These are phyloP conservation scores for Tilletia setariae DNA, from an alignment of 1,284 basidiomycete genomes.

Conservation along the genomic window DNA sequence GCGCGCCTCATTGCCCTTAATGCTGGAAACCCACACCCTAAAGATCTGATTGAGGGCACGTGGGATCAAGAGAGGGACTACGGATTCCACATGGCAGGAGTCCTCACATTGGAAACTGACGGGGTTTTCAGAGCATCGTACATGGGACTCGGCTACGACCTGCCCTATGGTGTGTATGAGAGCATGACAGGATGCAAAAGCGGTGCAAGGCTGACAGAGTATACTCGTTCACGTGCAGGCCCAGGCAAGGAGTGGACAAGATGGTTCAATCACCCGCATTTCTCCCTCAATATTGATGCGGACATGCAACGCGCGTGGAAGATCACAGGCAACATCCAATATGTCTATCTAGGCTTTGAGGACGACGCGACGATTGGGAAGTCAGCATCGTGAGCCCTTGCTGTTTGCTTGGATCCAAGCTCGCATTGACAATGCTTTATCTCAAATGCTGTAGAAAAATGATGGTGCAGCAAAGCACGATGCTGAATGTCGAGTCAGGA, in stretches of 20 bases:
- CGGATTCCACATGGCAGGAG: constrained; percentile 35
- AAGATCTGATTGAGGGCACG: background rate
- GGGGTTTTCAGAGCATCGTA: constrained; percentile 34
- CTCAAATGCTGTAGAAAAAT: constrained; percentile 26
- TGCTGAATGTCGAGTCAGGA: constrained; percentile 33
- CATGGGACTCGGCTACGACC: constrained; percentile 39
- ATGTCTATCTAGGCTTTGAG: constrained; percentile 39
- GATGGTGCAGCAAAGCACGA: constrained; percentile 37
- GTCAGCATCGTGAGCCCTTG: constrained; percentile 20
- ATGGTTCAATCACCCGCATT: constrained; percentile 42
- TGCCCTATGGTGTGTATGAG: constrained; percentile 28
- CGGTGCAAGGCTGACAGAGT: background rate
- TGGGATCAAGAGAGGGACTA: constrained; percentile 28
- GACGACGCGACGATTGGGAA: constrained; percentile 43
- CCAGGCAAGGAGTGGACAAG: constrained; percentile 38
- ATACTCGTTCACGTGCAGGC: constrained; percentile 12
- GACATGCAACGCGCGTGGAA: constrained; percentile 30
- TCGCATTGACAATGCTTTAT: background rate
- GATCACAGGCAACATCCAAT: constrained; percentile 21
- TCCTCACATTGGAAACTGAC: constrained; percentile 36
- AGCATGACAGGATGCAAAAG: too few relatives aligned
- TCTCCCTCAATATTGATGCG: constrained; percentile 31
- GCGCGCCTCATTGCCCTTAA: background rate
- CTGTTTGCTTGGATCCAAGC: background rate
- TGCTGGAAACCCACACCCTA: constrained; percentile 4